These are phyloP conservation scores for Plasmodium falciparum DNA, from an alignment of 169 alveolate species.

Conservation along the genomic window DNA sequence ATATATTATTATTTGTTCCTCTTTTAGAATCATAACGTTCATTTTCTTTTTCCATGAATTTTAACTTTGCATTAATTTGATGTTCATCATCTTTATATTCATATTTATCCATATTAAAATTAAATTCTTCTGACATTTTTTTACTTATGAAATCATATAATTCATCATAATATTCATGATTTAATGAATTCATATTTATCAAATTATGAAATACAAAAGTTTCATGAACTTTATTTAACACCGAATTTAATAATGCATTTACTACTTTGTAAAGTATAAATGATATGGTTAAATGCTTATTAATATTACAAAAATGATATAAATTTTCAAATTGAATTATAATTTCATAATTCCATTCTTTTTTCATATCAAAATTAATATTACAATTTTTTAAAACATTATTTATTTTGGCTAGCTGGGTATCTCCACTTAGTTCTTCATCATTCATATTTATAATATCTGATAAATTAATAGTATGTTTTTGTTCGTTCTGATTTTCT, in stretches of 20 bases:
- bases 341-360: conserved; percentile 89
- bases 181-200: conserved; percentile 75
- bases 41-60: conserved; percentile 6
- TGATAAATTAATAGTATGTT: conserved; percentile 5
- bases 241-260: conserved; percentile 68
- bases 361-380: conserved; percentile 42
- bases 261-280: conserved; percentile 64
- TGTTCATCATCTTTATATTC: conserved; percentile 68
- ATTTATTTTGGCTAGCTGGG: conserved; percentile 16
- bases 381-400: conserved; percentile 23
- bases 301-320: conserved; percentile 82
- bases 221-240: conserved; percentile 13
- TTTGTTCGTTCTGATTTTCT: conserved; percentile 6
- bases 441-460: conserved; percentile 11
- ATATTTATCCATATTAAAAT: conserved; percentile 5
- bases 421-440: background rate
- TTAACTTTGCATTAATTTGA: conserved; percentile 49
- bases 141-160: conserved; percentile 26
- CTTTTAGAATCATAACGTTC: background rate
- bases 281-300: conserved; percentile 34
- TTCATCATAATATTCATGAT: conserved; percentile 70
- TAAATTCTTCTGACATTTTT: conserved; percentile 44
- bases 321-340: conserved; percentile 90
- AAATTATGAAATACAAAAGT: conserved; percentile 63
- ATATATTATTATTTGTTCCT: background rate